Evolutionary conservation across 2,329 filamentous ascomycete genomes (phyloP).

Genomic region (Aspergillus phoenicis): DNA sequence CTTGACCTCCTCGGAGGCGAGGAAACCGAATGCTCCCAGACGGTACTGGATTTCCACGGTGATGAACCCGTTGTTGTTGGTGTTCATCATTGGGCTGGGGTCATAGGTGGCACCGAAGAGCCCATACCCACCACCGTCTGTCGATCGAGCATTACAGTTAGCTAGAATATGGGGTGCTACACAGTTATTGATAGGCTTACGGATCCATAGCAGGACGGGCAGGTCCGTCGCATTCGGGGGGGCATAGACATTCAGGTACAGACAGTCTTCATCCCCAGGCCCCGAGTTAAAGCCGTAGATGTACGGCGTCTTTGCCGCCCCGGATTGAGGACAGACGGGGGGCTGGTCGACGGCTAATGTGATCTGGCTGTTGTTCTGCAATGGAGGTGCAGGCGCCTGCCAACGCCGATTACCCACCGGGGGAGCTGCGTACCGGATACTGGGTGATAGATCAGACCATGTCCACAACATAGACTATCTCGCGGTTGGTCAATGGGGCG

Average conservation of each 20-base stretch:
- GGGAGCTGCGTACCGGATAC: slow-evolving; percentile 41
- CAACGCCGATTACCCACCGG: slow-evolving; percentile 37
- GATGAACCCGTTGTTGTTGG: slow-evolving; percentile 53
- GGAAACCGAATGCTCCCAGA: slow-evolving; percentile 22
- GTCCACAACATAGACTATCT: not conserved
- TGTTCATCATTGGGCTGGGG: slow-evolving; percentile 47
- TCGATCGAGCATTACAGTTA: not conserved
- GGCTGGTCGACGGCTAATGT: slow-evolving; percentile 31
- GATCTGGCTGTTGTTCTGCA: slow-evolving; percentile 25
- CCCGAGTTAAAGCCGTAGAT: slow-evolving; percentile 23
- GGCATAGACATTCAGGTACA: slow-evolving; percentile 42
- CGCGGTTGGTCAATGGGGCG: slow-evolving; percentile 6
- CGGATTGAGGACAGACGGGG: slow-evolving; percentile 38
- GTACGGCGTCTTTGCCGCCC: slow-evolving; percentile 16
- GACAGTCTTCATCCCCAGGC: slow-evolving; percentile 37
- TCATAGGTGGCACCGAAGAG: slow-evolving; percentile 43
- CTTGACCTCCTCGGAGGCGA: slow-evolving; percentile 56
- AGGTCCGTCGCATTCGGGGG: slow-evolving; percentile 23
- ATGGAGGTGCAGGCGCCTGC: slow-evolving; percentile 34
- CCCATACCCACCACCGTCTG: slow-evolving; percentile 41
- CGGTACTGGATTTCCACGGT: slow-evolving; percentile 55
- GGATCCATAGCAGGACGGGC: slow-evolving; percentile 40
- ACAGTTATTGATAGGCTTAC: slow-evolving; percentile 7
- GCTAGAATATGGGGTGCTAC: too few species aligned
- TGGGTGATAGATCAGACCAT: slow-evolving; percentile 11